Evolutionary conservation across 306 rosid species (phyloP).

Genomic region (Biancaea sappan): DNA sequence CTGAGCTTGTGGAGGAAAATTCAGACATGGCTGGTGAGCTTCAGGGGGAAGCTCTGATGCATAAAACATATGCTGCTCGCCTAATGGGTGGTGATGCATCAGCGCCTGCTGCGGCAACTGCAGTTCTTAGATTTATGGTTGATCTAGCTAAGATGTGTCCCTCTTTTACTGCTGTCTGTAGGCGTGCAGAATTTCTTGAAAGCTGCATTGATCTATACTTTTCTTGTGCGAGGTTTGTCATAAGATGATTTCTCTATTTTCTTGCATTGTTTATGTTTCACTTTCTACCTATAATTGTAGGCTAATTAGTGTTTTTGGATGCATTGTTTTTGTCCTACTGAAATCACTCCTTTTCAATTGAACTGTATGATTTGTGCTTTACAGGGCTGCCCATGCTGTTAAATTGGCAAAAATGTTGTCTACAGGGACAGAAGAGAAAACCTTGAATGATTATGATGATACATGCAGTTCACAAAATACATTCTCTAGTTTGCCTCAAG

Average conservation of each 20-base stretch:
- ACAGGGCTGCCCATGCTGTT: constrained; percentile 95
- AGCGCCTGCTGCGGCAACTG: constrained; percentile 96
- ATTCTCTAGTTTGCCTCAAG: constrained; percentile 84
- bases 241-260: constrained; percentile 13
- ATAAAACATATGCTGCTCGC: constrained; percentile 99
- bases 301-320: constrained; percentile 10
- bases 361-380: constrained; percentile 37
- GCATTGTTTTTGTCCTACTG: constrained; percentile 2
- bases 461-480: constrained; percentile 87
- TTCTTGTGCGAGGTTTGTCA: constrained; percentile 92
- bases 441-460: constrained; percentile 76
- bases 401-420: constrained; percentile 95
- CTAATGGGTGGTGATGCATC: constrained; percentile 99
- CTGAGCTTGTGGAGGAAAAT: constrained; percentile 95
- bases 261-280: constrained; percentile 6
- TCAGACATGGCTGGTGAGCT: constrained; percentile 98
- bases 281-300: constrained; percentile 1
- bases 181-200: constrained; percentile 93
- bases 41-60: constrained; percentile 99
- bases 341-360: constrained; percentile 17
- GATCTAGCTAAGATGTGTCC: constrained; percentile 99
- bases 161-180: constrained; percentile 82
- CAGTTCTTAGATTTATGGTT: constrained; percentile 98
- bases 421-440: constrained; percentile 75
- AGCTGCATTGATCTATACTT: constrained; percentile 92